Evolutionary conservation across 345 rosid species (phyloP), one percentile per base, ranked within the genome.

Genomic region (Carallia pectinifolia): DNA sequence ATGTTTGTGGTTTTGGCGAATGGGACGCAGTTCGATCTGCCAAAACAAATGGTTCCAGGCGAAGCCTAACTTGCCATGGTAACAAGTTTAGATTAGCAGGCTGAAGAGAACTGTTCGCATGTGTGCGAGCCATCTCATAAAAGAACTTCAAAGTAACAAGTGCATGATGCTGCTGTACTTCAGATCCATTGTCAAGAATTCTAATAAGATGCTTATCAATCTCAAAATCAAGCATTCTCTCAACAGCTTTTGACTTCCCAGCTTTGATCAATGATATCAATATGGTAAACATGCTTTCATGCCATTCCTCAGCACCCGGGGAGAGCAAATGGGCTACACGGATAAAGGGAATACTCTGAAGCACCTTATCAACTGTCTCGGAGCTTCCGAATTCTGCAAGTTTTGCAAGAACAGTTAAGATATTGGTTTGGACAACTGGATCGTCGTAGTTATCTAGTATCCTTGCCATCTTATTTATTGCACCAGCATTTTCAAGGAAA

Each of bases 241-340:
- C 79, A 59, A 79, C 79, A 40, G 76, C 79, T 71, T 67, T 79
- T 39, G 60, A 71, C 44, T 79, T 79, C 53, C 82, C 82, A n/a
- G 76, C 72, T 67, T 75, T 79, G 61, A 34, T 75, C 68, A 79
- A 67, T 23, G 79, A 71, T 47, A 75, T 59, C 76, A 79, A 64
- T 63, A 79, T 75, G 0, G 55, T 61, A 67, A 74, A 79, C 68
- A 79, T 62, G 62, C 56, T 71, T 64, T 71, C 82, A 2, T 75
- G 82, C 73, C 72, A 60, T 44, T 79, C 79, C 53, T 67, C 54
- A 13, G 59, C 66, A 50, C 40, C n/a, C 1, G 38, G 67, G 53
- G 82, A 74, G 39, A 71, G 67, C 58, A 75, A 71, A 12, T 68
- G 40, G 2, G 79, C 70, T n/a, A 79, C 18, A 52, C 68, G 63